Evolutionary conservation across 1,284 basidiomycete genomes (phyloP), one percentile per base, ranked within the genome.

Genomic region (Ceratobasidium papillatum): DNA sequence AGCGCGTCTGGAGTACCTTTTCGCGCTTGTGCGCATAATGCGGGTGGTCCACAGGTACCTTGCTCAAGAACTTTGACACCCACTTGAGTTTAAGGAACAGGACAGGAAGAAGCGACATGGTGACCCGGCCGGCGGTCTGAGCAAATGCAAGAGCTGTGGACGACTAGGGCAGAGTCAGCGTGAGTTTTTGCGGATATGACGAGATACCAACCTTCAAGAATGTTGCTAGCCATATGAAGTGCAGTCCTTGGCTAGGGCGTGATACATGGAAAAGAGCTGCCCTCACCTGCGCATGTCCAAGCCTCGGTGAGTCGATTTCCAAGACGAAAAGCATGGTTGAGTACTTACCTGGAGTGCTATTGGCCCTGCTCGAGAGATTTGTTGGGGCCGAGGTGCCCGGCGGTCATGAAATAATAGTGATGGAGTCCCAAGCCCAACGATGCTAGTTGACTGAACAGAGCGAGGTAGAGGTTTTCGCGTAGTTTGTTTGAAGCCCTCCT

Each of bases 121-220:
- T 88, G 74, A 94, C 85, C 74, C 93, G 87, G 49, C 85, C 88
- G 45, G 87, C 86, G 17, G 89, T 91, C 62, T 90, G 86, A 17
- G 88, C 86, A 25, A 90, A 64, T 78, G 91, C 89, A 73, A 94
- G 83, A 0, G 89, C 80, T 5, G 84, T 82, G 1, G 87, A 86
- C 4, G 85, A 83, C 88, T 89, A 69, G 47, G 61, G 62, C 8
- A 32, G 38, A 22, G 47, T 45, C 19, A 74, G 34, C 41, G 1
- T 52, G 49, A 32, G 38, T 49, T 19, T 49, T 61, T 30, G 41
- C 56, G 19, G 51, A 68, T 3, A 59, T 32, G 27, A 75, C 54
- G 47, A 74, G 54, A 61, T 36, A 78, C 82, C 76, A 77, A 87
- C 88, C 84, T 89, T 89, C 69, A 89, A 81, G 8, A 84, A 77